Evolutionary conservation across 2,329 filamentous ascomycete species (phyloP).

Genomic region (Epichloe glyceriae): DNA sequence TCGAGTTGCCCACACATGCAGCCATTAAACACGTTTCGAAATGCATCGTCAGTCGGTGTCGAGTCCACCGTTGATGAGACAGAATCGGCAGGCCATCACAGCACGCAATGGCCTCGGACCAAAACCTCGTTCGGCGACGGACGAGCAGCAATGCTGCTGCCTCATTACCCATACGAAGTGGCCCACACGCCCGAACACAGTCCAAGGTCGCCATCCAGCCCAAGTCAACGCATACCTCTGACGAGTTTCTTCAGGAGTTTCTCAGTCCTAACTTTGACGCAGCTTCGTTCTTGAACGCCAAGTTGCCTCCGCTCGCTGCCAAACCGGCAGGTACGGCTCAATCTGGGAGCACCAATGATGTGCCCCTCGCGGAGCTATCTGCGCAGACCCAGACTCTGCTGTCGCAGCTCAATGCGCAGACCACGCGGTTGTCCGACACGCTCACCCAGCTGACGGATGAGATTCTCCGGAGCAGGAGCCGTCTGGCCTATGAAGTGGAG

Average conservation of each 20-base stretch:
- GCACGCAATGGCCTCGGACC: conserved; percentile 17
- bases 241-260: conserved; percentile 64
- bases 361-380: conserved; percentile 63
- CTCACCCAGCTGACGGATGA: conserved; percentile 89
- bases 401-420: conserved; percentile 79
- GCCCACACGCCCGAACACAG: conserved; percentile 26
- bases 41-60: not conserved
- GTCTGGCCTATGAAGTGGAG: conserved; percentile 89
- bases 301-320: conserved; percentile 54
- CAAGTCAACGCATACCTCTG: conserved; percentile 51
- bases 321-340: conserved; percentile 16
- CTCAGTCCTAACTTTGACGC: conserved; percentile 67
- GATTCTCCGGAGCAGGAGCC: conserved; percentile 76
- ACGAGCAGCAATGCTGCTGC: conserved; percentile 31
- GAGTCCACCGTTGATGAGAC: not conserved
- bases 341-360: conserved; percentile 19
- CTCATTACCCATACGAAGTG: conserved; percentile 19
- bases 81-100: not conserved
- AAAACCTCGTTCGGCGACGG: conserved; percentile 26
- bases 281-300: conserved; percentile 71
- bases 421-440: conserved; percentile 64
- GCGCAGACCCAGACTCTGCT: conserved; percentile 72
- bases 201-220: conserved; percentile 27
- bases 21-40: too few relatives aligned
- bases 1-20: not conserved